A percentile compares a stretch with the other conserved stretches of the same genome.
These are phyloP conservation scores for Hymenochaete sp. DNA, from an alignment of 1,284 basidiomycete genomes.

Conservation along the genomic window DNA sequence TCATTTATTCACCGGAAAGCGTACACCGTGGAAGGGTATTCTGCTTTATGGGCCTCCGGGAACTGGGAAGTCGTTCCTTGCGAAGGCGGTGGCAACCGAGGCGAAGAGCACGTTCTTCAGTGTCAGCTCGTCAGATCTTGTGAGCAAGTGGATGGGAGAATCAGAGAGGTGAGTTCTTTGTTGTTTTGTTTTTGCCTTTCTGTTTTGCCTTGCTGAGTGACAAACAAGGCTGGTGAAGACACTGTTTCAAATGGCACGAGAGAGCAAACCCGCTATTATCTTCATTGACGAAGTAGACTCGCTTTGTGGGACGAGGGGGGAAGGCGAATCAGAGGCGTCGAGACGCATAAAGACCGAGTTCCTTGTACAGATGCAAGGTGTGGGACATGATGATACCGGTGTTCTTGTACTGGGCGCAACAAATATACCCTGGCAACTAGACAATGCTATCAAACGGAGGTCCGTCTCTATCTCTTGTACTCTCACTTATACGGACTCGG, in stretches of 20 bases:
- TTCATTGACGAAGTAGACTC: conserved; percentile 99
- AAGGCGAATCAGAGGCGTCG: conserved; percentile 93
- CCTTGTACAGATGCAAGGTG: conserved; percentile 96
- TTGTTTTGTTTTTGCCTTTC: too few relatives aligned
- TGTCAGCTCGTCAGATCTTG: conserved; percentile 90
- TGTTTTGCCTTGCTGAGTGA: conserved; percentile 9
- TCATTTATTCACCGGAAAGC: conserved; percentile 95
- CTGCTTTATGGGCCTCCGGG: conserved; percentile 93
- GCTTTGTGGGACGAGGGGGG: conserved; percentile 88
- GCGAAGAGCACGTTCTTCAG: conserved; percentile 99
- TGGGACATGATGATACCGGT: conserved; percentile 95
- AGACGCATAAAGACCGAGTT: conserved; percentile 98
- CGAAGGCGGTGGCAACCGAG: conserved; percentile 97
- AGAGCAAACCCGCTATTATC: conserved; percentile 95
- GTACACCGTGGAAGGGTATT: conserved; percentile 95
- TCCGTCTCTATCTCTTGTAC: too few relatives aligned
- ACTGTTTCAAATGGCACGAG: conserved; percentile 92
- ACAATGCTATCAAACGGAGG: conserved; percentile 96
- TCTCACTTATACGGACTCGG: background rate
- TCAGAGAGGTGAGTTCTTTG: conserved; percentile 89
- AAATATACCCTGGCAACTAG: conserved; percentile 96
- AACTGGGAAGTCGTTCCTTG: conserved; percentile 92
- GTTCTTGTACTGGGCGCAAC: conserved; percentile 98
- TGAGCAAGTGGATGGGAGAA: conserved; percentile 99
- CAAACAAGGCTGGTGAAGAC: conserved; percentile 81